A percentile compares a stretch with the other conserved stretches of the same genome.
Evolutionary conservation across 1,139 yeast genomes (phyloP).

Genomic region (Saccharomyces hybrid): DNA sequence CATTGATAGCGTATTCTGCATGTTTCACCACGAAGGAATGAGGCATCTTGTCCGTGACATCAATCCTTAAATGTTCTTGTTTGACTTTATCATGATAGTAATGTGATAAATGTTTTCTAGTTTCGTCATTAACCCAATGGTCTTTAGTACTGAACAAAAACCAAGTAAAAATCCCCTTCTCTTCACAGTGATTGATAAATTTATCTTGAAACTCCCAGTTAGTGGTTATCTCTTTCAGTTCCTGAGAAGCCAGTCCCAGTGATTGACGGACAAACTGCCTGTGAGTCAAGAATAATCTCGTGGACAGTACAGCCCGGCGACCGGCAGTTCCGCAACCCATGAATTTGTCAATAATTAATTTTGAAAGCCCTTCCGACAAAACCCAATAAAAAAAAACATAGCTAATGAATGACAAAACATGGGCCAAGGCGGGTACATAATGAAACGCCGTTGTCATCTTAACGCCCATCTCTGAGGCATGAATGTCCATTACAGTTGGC

Average conservation of each 20-base stretch:
- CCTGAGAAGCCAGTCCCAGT: slow-evolving; percentile 47
- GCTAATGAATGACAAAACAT: slow-evolving; percentile 6
- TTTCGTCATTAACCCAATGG: slow-evolving; percentile 51
- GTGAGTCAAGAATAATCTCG: slow-evolving; percentile 38
- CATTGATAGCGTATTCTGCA: slow-evolving; percentile 14
- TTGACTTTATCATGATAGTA: slow-evolving; percentile 31
- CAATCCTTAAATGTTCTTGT: slow-evolving; percentile 8
- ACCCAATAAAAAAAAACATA: slow-evolving; percentile 14
- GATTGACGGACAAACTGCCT: slow-evolving; percentile 44
- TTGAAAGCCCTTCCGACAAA: slow-evolving; percentile 17
- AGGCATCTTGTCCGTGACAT: slow-evolving; percentile 13
- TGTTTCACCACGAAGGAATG: slow-evolving; percentile 21
- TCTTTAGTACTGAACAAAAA: slow-evolving; percentile 47
- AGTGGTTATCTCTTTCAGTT: slow-evolving; percentile 41
- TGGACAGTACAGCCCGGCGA: slow-evolving; percentile 38
- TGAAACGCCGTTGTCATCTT: slow-evolving; percentile 30
- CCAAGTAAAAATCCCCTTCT: slow-evolving; percentile 39
- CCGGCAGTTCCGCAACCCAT: slow-evolving; percentile 12
- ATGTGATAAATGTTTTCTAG: slow-evolving; percentile 40
- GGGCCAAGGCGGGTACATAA: slow-evolving; percentile 6
- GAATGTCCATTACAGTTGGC: slow-evolving; percentile 54
- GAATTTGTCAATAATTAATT: slow-evolving; percentile 9
- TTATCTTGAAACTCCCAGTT: slow-evolving; percentile 31
- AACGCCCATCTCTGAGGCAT: slow-evolving; percentile 45
- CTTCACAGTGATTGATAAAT: slow-evolving; percentile 42